phyloP scores from a whole-genome alignment of 352 stramenopile genomes.

The Nothophytophthora sp. region DNA sequence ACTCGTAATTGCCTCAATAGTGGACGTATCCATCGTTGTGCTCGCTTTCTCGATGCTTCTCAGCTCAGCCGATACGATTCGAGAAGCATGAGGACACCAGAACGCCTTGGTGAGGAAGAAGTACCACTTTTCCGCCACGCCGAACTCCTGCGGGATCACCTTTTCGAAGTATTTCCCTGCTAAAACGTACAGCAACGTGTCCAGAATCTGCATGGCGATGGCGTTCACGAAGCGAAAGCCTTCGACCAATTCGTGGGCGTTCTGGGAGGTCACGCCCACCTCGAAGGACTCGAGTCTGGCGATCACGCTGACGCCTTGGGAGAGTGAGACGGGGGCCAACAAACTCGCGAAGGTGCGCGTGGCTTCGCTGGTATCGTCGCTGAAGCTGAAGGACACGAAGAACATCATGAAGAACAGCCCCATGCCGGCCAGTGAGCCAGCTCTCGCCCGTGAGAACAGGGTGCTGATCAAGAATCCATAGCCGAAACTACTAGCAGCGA shows the following conservation, averaged over 20 bases:
- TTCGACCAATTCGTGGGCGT: conserved; percentile 33
- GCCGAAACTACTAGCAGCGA: conserved; percentile 75
- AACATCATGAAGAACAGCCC: conserved; percentile 79
- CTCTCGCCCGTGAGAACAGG: conserved; percentile 55
- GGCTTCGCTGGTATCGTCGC: conserved; percentile 36
- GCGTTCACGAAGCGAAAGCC: conserved; percentile 59
- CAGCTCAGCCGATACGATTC: conserved; percentile 24
- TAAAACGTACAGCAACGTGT: conserved; percentile 86
- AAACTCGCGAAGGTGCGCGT: conserved; percentile 40
- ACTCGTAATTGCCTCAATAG: conserved; percentile 29
- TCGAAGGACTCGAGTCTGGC: conserved; percentile 54
- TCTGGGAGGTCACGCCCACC: conserved; percentile 40
- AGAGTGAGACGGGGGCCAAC: conserved; percentile 69
- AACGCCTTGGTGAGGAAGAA: conserved; percentile 81
- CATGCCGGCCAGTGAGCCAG: conserved; percentile 73
- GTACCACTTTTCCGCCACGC: conserved; percentile 87
- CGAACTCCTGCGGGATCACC: conserved; percentile 94
- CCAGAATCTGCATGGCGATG: conserved; percentile 88
- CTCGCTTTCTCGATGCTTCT: conserved; percentile 21
- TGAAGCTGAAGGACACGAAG: conserved; percentile 81
- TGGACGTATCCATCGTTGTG: neutral
- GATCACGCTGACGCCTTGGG: conserved; percentile 70
- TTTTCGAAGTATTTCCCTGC: conserved; percentile 91
- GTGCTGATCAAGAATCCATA: conserved; percentile 78
- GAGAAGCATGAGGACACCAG: conserved; percentile 46